phyloP scores from a whole-genome alignment of 208 protist genomes.

The Entamoeba histolytica region DNA sequence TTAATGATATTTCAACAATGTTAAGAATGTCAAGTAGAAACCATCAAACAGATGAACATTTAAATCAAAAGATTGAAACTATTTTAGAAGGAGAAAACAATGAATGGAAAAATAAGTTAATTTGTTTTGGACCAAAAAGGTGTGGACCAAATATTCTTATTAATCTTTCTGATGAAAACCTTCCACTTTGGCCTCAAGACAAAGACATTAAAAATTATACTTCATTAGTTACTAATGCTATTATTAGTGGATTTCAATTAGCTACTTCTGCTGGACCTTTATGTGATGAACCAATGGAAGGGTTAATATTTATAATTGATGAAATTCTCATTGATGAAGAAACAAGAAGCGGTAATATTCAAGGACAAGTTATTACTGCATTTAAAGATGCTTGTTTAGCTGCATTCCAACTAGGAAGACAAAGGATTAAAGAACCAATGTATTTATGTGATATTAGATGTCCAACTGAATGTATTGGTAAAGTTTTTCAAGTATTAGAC shows the following conservation, averaged over 20 bases:
- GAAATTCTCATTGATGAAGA: not conserved
- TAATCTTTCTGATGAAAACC: not conserved
- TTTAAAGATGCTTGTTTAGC: slow-evolving; percentile 65
- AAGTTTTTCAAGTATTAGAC: slow-evolving; percentile 56
- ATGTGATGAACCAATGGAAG: slow-evolving; percentile 81
- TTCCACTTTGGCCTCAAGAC: too few species aligned
- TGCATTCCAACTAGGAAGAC: slow-evolving; percentile 57
- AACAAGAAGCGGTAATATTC: slow-evolving; percentile 37
- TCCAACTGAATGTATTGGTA: slow-evolving; percentile 49
- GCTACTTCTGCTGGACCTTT: slow-evolving; percentile 68
- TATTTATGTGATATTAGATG: slow-evolving; percentile 85
- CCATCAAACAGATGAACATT: not conserved
- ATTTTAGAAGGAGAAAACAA: not conserved
- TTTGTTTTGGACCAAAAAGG: not conserved
- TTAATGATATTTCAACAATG: not conserved
- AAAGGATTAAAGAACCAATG: slow-evolving; percentile 74
- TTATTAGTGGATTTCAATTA: slow-evolving; percentile 75
- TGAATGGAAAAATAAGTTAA: not conserved
- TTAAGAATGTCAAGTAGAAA: not conserved
- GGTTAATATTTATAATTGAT: slow-evolving; percentile 44
- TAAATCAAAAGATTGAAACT: not conserved
- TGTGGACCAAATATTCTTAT: not conserved
- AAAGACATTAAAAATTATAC: too few species aligned
- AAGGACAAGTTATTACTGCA: slow-evolving; percentile 66
- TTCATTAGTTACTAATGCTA: not conserved